A percentile compares a stretch with the other conserved stretches of the same genome.
Evolutionary conservation across 2,329 filamentous ascomycete genomes (phyloP).

Genomic region (Lachnellula subtilissima): DNA sequence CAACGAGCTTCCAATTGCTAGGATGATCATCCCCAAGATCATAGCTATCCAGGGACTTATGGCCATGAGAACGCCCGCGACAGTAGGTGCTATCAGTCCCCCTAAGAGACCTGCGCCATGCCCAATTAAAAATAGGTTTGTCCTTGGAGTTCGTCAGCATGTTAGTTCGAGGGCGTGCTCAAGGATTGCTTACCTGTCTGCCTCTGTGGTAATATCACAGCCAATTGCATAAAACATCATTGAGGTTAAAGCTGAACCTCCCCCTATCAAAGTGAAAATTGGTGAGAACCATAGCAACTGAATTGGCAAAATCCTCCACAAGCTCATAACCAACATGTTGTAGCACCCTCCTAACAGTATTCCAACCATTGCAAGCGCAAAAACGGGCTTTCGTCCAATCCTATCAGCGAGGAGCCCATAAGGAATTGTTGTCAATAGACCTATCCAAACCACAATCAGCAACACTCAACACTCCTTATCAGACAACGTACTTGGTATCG

Average conservation of each 20-base stretch:
- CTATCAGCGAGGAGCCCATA: conserved; percentile 38
- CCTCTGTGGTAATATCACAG: conserved; percentile 35
- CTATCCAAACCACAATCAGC: conserved; percentile 14
- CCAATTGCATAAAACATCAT: conserved; percentile 34
- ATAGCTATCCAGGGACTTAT: conserved; percentile 26
- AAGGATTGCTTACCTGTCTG: conserved; percentile 29
- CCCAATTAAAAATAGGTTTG: conserved; percentile 34
- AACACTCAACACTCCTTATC: background rate
- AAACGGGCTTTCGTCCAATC: conserved; percentile 10
- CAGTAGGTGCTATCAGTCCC: conserved; percentile 34
- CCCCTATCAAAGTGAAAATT: conserved; percentile 32
- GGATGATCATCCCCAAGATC: conserved; percentile 12
- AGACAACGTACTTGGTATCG: conserved; percentile 28
- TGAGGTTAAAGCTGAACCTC: conserved; percentile 32
- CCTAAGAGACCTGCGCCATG: conserved; percentile 30
- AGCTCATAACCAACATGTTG: conserved; percentile 33
- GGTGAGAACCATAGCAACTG: conserved; percentile 34
- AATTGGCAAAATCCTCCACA: conserved; percentile 31
- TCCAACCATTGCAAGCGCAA: conserved; percentile 29
- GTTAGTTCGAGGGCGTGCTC: background rate
- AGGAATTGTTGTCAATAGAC: conserved; percentile 33
- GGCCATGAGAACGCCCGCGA: conserved; percentile 35
- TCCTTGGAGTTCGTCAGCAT: conserved; percentile 23
- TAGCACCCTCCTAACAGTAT: conserved; percentile 27
- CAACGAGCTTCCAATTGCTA: conserved; percentile 17